Base-by-base conservation (phyloP, 345 rosid genomes). In the Rhodamnia rubescens region DNA sequence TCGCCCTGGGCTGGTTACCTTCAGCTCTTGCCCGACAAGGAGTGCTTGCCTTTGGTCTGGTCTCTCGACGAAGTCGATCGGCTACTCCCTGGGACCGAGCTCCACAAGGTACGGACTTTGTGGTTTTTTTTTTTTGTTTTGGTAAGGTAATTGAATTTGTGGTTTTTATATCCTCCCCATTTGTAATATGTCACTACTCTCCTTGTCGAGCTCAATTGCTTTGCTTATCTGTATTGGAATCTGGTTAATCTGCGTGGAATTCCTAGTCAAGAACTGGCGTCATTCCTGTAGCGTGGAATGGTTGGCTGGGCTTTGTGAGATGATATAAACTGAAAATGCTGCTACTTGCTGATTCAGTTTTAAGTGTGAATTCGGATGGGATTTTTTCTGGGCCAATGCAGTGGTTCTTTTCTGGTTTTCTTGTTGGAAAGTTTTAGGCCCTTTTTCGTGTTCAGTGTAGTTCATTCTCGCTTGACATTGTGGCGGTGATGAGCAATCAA, bases 1-100 rank as follows among this genome's bases (percentile, higher is more conserved):
- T 96, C 99, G 26, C 93, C 93, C 11, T 96, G 99, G 99, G 91
- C 93, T 82, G 93, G 95, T 3, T 96, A 94, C 82, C 92, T 94
- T 14, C 96, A 93, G 90, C 89, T 94, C 85, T 89, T 96, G 85
- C 98, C 98, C 59, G 51, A 87, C 10, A 90, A 87, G 61, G 96
- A 95, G 84, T 88, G 86, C 85, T 83, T 96, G 89, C 98, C 98
- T 21, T 87, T 92, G 27, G 90, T 94, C 57, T 96, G 99, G 98
- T 87, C 95, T 6, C 61, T 87, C 83, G 86, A 84, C 40, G 95
- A 95, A 47, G 83, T 96, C 58, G 95, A 96, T 86, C 89, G 87
- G 53, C 91, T 96, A 21, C 95, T 96, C 49, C 64, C 74, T 8
- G 98, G 98, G 56, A 96, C 98, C 69, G 99, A 96, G 92, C 95